Evolutionary conservation across 2,329 filamentous ascomycete species (phyloP).

Genomic region (Phyllosticta citrichinensis): DNA sequence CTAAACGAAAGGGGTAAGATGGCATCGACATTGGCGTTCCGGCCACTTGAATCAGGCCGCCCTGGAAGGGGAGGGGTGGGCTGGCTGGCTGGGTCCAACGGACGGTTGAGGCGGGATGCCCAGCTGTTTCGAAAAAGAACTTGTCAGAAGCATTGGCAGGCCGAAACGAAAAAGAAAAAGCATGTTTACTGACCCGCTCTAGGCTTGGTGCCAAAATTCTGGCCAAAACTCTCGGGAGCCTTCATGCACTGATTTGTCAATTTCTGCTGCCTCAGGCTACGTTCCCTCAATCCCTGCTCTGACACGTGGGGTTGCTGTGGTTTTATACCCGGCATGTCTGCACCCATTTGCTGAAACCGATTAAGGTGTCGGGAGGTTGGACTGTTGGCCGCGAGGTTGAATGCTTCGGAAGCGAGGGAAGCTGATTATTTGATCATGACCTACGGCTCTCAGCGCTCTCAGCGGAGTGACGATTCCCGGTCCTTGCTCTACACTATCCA

Average conservation of each 20-base stretch:
- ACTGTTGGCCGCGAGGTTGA: background rate
- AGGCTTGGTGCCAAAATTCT: background rate
- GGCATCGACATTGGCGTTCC: background rate
- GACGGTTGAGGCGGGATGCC: background rate
- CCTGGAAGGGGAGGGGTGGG: background rate
- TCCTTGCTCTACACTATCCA: too few relatives aligned
- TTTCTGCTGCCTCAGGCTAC: background rate
- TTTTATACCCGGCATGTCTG: background rate
- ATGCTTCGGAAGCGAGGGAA: background rate
- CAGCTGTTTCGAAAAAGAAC: background rate
- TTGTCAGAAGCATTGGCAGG: background rate
- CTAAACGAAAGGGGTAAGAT: background rate
- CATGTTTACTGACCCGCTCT: background rate
- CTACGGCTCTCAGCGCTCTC: background rate
- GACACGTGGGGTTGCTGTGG: background rate
- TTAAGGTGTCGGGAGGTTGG: background rate
- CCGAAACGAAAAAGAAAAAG: background rate
- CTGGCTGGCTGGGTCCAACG: background rate
- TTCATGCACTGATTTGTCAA: background rate
- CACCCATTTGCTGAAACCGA: background rate
- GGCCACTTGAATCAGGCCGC: background rate
- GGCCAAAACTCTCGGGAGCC: background rate
- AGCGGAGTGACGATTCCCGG: too few relatives aligned
- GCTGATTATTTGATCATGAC: background rate
- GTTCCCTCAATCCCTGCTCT: background rate